Base-by-base conservation (phyloP, 106 monocot genomes). In the Allium cepa region DNA sequence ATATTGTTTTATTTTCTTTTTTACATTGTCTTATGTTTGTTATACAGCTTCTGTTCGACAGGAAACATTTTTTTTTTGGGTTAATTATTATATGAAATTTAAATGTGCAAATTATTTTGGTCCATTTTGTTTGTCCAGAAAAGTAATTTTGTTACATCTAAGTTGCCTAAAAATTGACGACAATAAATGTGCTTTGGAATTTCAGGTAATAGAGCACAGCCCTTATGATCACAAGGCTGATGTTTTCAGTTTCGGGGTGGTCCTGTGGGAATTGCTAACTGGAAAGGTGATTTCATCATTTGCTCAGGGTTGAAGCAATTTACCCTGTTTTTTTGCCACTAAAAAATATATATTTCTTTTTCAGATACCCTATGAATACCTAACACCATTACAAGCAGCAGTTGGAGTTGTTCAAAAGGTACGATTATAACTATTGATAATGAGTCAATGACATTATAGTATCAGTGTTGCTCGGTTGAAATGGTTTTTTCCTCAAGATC, bases 211-310 rank as follows among this genome's bases (percentile, higher is more conserved):
- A 68, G 90, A 90, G 68, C 90, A 90, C 76, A 90, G 78, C 64
- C 90, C 80, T 11, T 90, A 91, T 75, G 87, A 91, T 77, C 87
- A 91, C 59, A 87, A 87, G 68, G 83, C 84, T 64, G 90, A 91
- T 82, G 84, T 87, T 47, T 91, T 91, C 49, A 91, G 87, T 72
- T 91, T 91, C 66, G 90, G 76, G 16, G 63, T 90, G 50, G 80
- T 90, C 55, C 61, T 90, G 56, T 90, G 90, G 90, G 90, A 90
- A 68, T 76, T 90, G 63, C 64, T 90, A 49, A 86, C 90, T 65
- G 82, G 63, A 50, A 83, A 90, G 83, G 90, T 90, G 78, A 28
- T 48, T 59, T 50, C 16, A 26, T 28, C 18, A 11, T 46, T 48
- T 69, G 46, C 13, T 22, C 22, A 48, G 12, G 0, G 11, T 18